Evolutionary conservation across 805 yeast species (phyloP).

Genomic region (Yamadazyma phyllophila): DNA sequence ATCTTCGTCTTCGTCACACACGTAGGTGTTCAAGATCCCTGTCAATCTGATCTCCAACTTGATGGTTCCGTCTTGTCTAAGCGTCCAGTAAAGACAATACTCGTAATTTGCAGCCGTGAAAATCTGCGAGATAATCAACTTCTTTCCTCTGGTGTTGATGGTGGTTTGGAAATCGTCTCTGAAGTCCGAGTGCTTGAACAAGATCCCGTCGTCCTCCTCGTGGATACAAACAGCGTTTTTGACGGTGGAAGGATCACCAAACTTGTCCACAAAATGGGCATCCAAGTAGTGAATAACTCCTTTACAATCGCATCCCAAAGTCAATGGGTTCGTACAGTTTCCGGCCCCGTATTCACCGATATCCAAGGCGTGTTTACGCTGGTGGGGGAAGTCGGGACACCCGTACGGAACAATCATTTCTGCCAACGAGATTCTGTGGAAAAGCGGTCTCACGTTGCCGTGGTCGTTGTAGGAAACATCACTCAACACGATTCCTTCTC

Average conservation of each 20-base stretch:
- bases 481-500: slow-evolving; percentile 79
- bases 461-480: slow-evolving; percentile 75
- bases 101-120: slow-evolving; percentile 87
- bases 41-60: slow-evolving; percentile 76
- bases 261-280: slow-evolving; percentile 67
- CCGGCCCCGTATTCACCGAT: slow-evolving; percentile 90
- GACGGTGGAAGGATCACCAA: slow-evolving; percentile 67
- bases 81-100: slow-evolving; percentile 79
- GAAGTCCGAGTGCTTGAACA: slow-evolving; percentile 81
- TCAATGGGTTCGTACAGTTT: slow-evolving; percentile 74
- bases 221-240: slow-evolving; percentile 81
- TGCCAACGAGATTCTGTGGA: slow-evolving; percentile 73
- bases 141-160: slow-evolving; percentile 72
- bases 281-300: slow-evolving; percentile 82
- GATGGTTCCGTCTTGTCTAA: slow-evolving; percentile 82
- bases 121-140: slow-evolving; percentile 71
- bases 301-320: slow-evolving; percentile 82
- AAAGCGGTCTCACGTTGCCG: slow-evolving; percentile 68
- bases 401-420: slow-evolving; percentile 90
- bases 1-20: slow-evolving; percentile 62
- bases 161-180: slow-evolving; percentile 76
- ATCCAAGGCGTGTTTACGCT: slow-evolving; percentile 82
- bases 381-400: slow-evolving; percentile 75
- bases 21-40: slow-evolving; percentile 76
- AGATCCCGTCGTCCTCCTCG: slow-evolving; percentile 80